Conservation (phyloP, 2,329 filamentous ascomycete genomes). For the Calonectria naviculata region DNA sequence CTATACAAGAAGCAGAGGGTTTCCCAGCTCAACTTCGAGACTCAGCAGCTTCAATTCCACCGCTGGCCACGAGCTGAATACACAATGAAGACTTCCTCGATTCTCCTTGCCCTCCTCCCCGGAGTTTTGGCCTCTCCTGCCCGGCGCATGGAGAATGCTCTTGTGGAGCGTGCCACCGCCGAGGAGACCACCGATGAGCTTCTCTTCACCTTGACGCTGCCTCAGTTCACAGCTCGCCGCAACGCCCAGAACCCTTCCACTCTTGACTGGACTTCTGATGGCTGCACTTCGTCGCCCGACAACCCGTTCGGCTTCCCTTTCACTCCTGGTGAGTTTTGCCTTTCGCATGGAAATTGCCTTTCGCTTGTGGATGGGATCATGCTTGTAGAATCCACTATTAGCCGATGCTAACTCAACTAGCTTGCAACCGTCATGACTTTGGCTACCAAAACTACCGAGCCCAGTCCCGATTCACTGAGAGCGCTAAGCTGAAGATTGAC, state of each 20-base stretch:
- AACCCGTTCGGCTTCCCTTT: constrained; percentile 57
- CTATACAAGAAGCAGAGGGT: constrained; percentile 7
- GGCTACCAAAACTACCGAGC: constrained; percentile 63
- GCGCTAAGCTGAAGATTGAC: constrained; percentile 56
- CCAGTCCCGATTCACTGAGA: constrained; percentile 57
- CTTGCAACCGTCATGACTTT: constrained; percentile 66
- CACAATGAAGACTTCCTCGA: constrained; percentile 15
- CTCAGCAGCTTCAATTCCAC: not conserved
- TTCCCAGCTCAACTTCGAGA: not conserved
- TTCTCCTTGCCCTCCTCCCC: constrained; percentile 11
- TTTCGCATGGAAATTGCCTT: not conserved
- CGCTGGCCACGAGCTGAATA: not conserved
- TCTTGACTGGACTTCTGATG: constrained; percentile 54
- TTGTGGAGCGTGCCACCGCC: not conserved
- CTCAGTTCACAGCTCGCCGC: constrained; percentile 52
- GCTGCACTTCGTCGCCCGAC: constrained; percentile 53
- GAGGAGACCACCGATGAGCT: constrained; percentile 53
- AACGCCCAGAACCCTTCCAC: constrained; percentile 49
- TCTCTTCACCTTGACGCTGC: constrained; percentile 55
- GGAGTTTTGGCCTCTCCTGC: constrained; percentile 3
- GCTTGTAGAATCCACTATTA: not conserved
- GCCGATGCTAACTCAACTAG: constrained; percentile 14
- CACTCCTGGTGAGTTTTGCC: constrained; percentile 29
- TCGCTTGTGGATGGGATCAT: not conserved
- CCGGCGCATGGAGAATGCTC: not conserved